Conservation (phyloP, 2,329 filamentous ascomycete species). For the Hypoxylon sp. region DNA sequence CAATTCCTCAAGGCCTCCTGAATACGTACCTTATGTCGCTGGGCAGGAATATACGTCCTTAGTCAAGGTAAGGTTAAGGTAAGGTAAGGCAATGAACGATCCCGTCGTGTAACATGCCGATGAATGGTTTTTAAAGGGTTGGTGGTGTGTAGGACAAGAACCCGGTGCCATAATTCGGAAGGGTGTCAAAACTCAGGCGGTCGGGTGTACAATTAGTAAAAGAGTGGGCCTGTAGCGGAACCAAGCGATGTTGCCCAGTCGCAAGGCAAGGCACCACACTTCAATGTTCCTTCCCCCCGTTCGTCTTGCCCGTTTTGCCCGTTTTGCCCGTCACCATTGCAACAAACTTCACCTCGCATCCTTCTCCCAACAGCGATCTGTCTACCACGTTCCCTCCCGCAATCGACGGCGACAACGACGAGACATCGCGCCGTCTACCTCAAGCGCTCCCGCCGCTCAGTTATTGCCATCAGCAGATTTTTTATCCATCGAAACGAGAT, state of each 20-base stretch:
- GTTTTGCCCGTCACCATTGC: slow-evolving; percentile 44
- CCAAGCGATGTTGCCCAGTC: slow-evolving; percentile 43
- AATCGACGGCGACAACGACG: slow-evolving; percentile 37
- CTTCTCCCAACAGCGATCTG: slow-evolving; percentile 39
- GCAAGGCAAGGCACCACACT: slow-evolving; percentile 41
- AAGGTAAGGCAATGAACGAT: slow-evolving; percentile 9
- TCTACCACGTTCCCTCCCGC: slow-evolving; percentile 23
- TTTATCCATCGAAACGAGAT: slow-evolving; percentile 24
- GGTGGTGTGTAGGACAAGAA: slow-evolving; percentile 37
- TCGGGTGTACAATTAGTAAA: slow-evolving; percentile 22
- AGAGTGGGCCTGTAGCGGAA: slow-evolving; percentile 30
- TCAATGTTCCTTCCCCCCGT: slow-evolving; percentile 37
- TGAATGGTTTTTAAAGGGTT: slow-evolving; percentile 14
- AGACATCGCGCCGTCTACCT: slow-evolving; percentile 28
- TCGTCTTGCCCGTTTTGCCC: slow-evolving; percentile 44
- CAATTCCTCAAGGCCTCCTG: too few species aligned
- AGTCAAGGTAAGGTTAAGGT: slow-evolving; percentile 3
- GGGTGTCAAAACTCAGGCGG: slow-evolving; percentile 16
- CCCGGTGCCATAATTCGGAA: slow-evolving; percentile 26
- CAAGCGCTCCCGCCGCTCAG: slow-evolving; percentile 8
- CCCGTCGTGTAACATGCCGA: slow-evolving; percentile 23
- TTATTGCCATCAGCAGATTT: slow-evolving; percentile 25
- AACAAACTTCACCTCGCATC: slow-evolving; percentile 41
- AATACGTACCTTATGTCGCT: not conserved
- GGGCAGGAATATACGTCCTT: not conserved